Conservation (phyloP, 768 basidiomycete genomes). For the Rhizopogon salebrosus region DNA sequence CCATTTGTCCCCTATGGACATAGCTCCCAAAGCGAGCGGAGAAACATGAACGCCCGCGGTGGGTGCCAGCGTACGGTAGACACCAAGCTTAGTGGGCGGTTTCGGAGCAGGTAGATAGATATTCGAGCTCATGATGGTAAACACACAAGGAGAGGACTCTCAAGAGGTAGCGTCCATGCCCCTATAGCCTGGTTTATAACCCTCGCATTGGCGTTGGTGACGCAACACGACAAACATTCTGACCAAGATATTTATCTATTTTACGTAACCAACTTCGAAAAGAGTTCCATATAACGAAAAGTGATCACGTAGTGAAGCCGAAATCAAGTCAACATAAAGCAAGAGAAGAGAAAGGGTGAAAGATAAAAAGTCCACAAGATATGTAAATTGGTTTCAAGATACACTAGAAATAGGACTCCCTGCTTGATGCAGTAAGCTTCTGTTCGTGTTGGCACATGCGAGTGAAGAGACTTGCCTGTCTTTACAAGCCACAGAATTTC, state of each 20-base stretch:
- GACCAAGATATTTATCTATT: neutral
- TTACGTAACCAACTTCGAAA: neutral
- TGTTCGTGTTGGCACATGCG: neutral
- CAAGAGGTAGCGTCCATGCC: neutral
- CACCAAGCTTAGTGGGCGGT: slow-evolving; percentile 30
- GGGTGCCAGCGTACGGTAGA: slow-evolving; percentile 36
- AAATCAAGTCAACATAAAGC: neutral
- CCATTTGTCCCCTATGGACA: slow-evolving; percentile 47
- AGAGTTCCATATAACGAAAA: too few species aligned
- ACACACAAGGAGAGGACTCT: neutral
- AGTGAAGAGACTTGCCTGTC: neutral
- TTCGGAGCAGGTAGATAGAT: slow-evolving; percentile 11
- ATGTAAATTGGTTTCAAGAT: neutral
- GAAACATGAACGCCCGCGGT: slow-evolving; percentile 43
- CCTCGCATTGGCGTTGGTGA: neutral
- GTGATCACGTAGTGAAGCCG: neutral
- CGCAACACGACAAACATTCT: neutral
- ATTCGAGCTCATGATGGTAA: neutral
- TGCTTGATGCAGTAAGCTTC: neutral
- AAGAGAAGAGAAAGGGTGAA: neutral
- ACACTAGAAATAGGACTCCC: neutral
- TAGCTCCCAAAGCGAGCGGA: slow-evolving; percentile 42
- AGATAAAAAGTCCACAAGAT: neutral
- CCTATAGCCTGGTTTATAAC: neutral
- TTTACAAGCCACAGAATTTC: slow-evolving; percentile 44